Evolutionary conservation across 805 yeast genomes (phyloP).

Genomic region (Ogataea polymorpha): DNA sequence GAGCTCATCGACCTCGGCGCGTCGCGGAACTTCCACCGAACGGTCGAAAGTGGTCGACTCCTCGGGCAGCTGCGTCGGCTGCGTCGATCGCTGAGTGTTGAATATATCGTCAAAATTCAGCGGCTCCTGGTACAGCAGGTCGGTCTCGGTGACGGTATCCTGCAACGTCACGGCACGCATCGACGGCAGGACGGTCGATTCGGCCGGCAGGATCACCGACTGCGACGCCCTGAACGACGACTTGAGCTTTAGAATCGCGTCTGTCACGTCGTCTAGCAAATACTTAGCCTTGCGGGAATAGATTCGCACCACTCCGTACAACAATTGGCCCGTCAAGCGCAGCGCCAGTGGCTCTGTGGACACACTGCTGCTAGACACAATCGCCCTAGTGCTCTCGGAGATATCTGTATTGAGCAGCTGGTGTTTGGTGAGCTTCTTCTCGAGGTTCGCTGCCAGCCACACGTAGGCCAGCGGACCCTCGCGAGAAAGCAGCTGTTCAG

Average conservation of each 20-base stretch:
- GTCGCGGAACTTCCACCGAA: constrained; percentile 69
- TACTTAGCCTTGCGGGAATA: constrained; percentile 84
- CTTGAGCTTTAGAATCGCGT: constrained; percentile 67
- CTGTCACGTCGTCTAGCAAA: constrained; percentile 77
- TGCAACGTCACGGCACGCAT: constrained; percentile 59
- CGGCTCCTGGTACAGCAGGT: constrained; percentile 67
- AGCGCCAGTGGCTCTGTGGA: constrained; percentile 63
- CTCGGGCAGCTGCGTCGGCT: constrained; percentile 10
- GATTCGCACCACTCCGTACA: constrained; percentile 83
- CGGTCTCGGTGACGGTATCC: constrained; percentile 78
- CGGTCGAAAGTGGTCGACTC: constrained; percentile 39
- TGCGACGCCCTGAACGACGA: constrained; percentile 54
- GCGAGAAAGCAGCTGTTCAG: constrained; percentile 54
- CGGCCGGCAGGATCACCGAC: constrained; percentile 56
- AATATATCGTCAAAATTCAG: constrained; percentile 39
- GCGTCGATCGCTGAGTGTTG: constrained; percentile 14
- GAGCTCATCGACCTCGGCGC: constrained; percentile 30
- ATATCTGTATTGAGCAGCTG: constrained; percentile 74
- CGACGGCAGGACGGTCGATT: constrained; percentile 58
- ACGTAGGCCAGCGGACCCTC: constrained; percentile 87
- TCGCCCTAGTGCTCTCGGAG: constrained; percentile 60
- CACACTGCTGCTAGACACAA: constrained; percentile 35
- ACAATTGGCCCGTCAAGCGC: constrained; percentile 78
- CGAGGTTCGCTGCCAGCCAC: constrained; percentile 91
- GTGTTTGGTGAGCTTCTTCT: constrained; percentile 67